Evolutionary conservation across 352 stramenopile species (phyloP), one percentile per base, ranked within the genome.

Genomic region (Pythium plurisporium): DNA sequence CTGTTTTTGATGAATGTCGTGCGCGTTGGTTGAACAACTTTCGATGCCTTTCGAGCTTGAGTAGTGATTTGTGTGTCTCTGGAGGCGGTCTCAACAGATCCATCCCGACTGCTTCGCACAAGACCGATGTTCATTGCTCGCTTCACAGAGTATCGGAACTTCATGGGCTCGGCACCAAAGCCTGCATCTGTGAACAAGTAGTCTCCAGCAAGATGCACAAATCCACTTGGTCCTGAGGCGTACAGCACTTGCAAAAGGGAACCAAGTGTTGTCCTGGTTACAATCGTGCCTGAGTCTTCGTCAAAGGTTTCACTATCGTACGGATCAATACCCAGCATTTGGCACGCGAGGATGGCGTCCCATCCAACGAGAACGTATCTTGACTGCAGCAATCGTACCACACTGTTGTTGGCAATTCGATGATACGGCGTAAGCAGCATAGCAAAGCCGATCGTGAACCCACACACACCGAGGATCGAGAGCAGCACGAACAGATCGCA

Each of bases 291-390:
- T n/a, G n/a, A n/a, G n/a, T n/a, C 59, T 14, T 68, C 40, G 14
- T 63, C 54, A 2, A 76, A 43, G 14, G 62, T 43, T 2, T 47
- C 29, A 0, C 47, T 43, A 27, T 76, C 54, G 50, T 57, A 59
- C 12, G 70, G 70, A 57, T 79, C 70, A 27, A 82, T 68, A 0
- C 70, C 73, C 1, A 82, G 53, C 9, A 61, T 63, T 22, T 79
- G 57, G 19, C 67, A 48, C 4, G 59, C 57, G 25, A 79, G 37
- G 30, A 76, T 66, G 5, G 61, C 55, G 25, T 82, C 73, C 73
- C 73, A 82, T 2, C 70, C 73, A 5, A 79, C 70, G 11, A 82
- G 53, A 5, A 69, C 11, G 29, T 72, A 82, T 14, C 70, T 67
- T 17, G 55, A 27, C 33, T 82, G 73, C 23, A 82, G 31, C 4